phyloP scores from a whole-genome alignment of 805 yeast genomes.

The Middelhovenomyces tepae region DNA sequence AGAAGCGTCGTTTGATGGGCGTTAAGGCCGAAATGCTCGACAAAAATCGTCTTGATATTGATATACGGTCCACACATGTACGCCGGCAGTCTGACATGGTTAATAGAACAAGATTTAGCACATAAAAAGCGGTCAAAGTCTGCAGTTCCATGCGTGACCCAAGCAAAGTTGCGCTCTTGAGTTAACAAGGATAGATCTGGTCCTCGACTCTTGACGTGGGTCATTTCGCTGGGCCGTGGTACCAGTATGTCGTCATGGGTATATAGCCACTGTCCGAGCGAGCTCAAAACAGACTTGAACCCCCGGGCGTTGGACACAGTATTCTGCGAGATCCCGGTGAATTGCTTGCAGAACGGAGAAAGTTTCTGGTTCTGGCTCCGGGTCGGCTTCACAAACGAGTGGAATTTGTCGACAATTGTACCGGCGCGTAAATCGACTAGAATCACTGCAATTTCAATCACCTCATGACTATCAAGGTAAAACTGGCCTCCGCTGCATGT shows the following conservation, averaged over 20 bases:
- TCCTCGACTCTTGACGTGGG: not conserved
- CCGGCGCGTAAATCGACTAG: slow-evolving; percentile 1
- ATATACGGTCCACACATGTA: slow-evolving; percentile 3
- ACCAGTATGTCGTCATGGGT: not conserved
- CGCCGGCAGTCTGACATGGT: slow-evolving; percentile 1
- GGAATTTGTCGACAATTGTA: slow-evolving; percentile 1
- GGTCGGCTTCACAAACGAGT: slow-evolving; percentile 2
- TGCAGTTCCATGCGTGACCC: slow-evolving; percentile 3
- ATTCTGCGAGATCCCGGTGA: slow-evolving; percentile 2
- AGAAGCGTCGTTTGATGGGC: no score
- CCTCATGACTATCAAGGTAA: not conserved
- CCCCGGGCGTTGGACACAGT: slow-evolving; percentile 1
- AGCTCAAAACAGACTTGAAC: not conserved
- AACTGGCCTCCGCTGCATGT: slow-evolving; percentile 1
- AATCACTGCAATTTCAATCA: slow-evolving; percentile 3
- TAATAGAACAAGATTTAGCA: slow-evolving; percentile 1
- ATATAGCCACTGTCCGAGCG: not conserved
- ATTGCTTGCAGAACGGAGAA: slow-evolving; percentile 1
- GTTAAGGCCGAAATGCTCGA: no score
- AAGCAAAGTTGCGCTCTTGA: slow-evolving; percentile 4
- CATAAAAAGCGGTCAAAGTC: slow-evolving; percentile 3
- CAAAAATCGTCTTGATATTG: slow-evolving; percentile 1
- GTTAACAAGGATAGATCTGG: not conserved
- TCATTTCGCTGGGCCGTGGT: not conserved
- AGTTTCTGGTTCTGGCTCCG: not conserved